A percentile compares a stretch with the other conserved stretches of the same genome.
Evolutionary conservation across 768 basidiomycete genomes (phyloP).

Genomic region (Amanita exitialis): DNA sequence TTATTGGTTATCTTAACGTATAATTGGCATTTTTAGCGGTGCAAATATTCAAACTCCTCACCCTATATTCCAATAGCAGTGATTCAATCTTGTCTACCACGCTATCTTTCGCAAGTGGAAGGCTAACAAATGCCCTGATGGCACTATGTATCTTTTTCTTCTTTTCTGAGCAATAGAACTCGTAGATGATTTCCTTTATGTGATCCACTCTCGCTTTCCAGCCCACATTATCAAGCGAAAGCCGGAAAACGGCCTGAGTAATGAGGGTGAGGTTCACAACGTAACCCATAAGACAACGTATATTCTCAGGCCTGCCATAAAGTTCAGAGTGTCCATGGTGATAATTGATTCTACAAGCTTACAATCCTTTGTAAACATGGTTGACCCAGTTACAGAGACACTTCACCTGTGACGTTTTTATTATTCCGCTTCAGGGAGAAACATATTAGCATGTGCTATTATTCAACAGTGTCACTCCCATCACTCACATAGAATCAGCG

Average conservation of each 20-base stretch:
- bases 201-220: not conserved
- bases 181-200: not conserved
- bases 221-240: not conserved
- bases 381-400: not conserved
- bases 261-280: constrained; percentile 1
- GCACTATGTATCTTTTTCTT: not conserved
- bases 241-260: not conserved
- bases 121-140: not conserved
- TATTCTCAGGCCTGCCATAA: not conserved
- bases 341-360: not conserved
- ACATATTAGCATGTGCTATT: too few species aligned
- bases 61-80: not conserved
- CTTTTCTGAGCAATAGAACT: not conserved
- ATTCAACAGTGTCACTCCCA: too few species aligned
- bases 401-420: not conserved
- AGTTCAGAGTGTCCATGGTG: not conserved
- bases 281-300: constrained; percentile 2
- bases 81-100: not conserved
- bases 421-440: not conserved
- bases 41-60: not conserved
- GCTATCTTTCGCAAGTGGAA: not conserved
- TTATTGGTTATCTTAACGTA: not conserved
- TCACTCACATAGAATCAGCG: not conserved
- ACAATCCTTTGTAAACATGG: not conserved
- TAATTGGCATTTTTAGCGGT: not conserved